Conservation (phyloP, 768 basidiomycete genomes). For the Amyloporia xantha region DNA sequence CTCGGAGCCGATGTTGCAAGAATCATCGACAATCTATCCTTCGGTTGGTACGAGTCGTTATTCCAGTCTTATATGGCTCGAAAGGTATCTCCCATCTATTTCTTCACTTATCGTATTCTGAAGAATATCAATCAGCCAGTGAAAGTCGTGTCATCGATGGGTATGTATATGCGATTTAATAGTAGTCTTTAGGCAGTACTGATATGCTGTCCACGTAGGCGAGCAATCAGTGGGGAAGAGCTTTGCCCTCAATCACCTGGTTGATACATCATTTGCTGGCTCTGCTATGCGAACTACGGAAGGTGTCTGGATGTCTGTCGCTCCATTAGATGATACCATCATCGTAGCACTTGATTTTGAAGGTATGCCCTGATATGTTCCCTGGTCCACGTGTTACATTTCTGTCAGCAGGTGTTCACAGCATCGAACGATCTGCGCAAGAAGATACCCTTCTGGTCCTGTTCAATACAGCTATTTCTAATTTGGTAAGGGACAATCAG, state of each 20-base stretch:
- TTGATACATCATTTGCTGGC: slow-evolving; percentile 60
- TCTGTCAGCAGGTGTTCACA: slow-evolving; percentile 43
- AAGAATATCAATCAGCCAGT: slow-evolving; percentile 37
- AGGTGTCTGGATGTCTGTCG: slow-evolving; percentile 64
- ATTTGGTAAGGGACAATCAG: slow-evolving; percentile 34
- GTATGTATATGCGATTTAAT: slow-evolving; percentile 24
- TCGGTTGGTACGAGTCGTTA: slow-evolving; percentile 62
- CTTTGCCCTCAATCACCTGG: slow-evolving; percentile 52
- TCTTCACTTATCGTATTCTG: not conserved
- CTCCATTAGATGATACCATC: slow-evolving; percentile 47
- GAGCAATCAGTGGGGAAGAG: slow-evolving; percentile 64
- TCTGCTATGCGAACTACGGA: slow-evolving; percentile 61
- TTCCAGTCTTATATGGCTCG: slow-evolving; percentile 56
- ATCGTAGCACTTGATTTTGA: slow-evolving; percentile 61
- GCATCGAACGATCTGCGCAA: slow-evolving; percentile 56
- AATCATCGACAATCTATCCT: slow-evolving; percentile 49
- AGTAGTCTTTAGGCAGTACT: too few relatives aligned
- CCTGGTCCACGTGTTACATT: not conserved
- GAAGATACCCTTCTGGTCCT: slow-evolving; percentile 58
- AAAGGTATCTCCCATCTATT: slow-evolving; percentile 33
- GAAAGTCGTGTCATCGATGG: slow-evolving; percentile 62
- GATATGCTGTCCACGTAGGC: too few relatives aligned
- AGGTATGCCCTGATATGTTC: slow-evolving; percentile 29
- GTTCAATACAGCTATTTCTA: slow-evolving; percentile 62
- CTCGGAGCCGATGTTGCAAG: slow-evolving; percentile 52